Base-by-base conservation (phyloP, 495 filamentous ascomycete species). In the Penicillium herquei region DNA sequence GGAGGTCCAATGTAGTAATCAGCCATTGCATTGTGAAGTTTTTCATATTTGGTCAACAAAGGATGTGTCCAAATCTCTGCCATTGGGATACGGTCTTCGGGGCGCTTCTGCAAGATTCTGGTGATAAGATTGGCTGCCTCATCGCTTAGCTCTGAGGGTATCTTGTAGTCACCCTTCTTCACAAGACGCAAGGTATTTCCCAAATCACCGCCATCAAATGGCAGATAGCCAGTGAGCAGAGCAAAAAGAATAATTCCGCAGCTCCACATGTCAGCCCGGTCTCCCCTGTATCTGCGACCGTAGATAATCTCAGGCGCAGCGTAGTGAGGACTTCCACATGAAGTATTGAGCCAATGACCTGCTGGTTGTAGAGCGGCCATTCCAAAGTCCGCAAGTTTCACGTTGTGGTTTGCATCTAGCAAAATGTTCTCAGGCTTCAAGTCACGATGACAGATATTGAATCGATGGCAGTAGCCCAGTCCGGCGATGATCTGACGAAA, bases 341-440 rank as follows among this genome's bases (percentile, higher is more conserved):
- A 90, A 0, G 93, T 96, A 37, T 80, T 86, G 35, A 99, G 77
- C 71, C 83, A 84, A 58, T 89, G 83, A 21, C 80, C 82, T 12
- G 78, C 75, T 30, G 95, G 93, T 58, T 97, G 93, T 31, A 98
- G 73, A 11, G 91, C 92, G 14, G 95, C 94, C 91, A 99, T 96
- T 14, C 94, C 93, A 69, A 98, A 99, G 69, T 99, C 94, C 33
- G 90, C 92, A 37, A 99, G 83, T 70, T 98, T 98, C 69, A 97
- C 80, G 42, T 89, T 84, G 18, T 79, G 78, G 11, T 84, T 70
- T 6, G 69, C 70, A 54, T 91, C 89, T 30, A 99, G 70, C 13
- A 99, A 77, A 39, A 98, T 96, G 62, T 99, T 99, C 72, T 99
- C 94, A 0, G 91, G 94, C 73, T 99, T 99, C 33, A 99, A 74